Evolutionary conservation across 495 filamentous ascomycete genomes (phyloP).

Genomic region (Xylaria intraflava): DNA sequence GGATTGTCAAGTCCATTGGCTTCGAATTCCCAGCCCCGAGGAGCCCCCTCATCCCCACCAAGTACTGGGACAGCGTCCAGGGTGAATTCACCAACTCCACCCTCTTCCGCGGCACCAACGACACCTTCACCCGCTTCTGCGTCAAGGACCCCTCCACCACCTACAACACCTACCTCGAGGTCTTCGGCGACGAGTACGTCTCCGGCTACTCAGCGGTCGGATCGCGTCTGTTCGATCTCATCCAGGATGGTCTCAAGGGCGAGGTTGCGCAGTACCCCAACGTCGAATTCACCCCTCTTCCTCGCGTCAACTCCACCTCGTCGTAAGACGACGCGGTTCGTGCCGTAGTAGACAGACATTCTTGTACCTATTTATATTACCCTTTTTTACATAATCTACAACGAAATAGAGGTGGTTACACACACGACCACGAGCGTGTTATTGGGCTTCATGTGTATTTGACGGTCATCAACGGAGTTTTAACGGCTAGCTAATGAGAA

Average conservation of each 20-base stretch:
- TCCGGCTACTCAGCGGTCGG: slow-evolving; percentile 1
- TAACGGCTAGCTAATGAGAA: not conserved
- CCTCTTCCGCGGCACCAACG: slow-evolving; percentile 23
- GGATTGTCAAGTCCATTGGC: slow-evolving; percentile 27
- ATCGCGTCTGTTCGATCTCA: slow-evolving; percentile 9
- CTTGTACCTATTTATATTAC: slow-evolving; percentile 10
- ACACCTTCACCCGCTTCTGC: slow-evolving; percentile 22
- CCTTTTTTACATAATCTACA: slow-evolving; percentile 6
- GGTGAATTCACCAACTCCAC: slow-evolving; percentile 32
- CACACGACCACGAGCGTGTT: slow-evolving; percentile 3
- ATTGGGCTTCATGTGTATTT: not conserved
- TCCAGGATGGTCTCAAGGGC: slow-evolving; percentile 11
- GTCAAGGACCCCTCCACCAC: slow-evolving; percentile 19
- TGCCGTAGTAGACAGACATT: slow-evolving; percentile 1
- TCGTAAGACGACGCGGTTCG: not conserved
- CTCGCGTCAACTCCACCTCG: not conserved
- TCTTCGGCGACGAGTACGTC: slow-evolving; percentile 10
- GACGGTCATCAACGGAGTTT: slow-evolving; percentile 1
- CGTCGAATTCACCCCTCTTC: slow-evolving; percentile 7
- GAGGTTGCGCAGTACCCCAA: slow-evolving; percentile 9
- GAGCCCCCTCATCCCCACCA: slow-evolving; percentile 22
- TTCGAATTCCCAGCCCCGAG: slow-evolving; percentile 34
- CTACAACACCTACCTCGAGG: slow-evolving; percentile 12
- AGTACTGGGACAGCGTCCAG: slow-evolving; percentile 30
- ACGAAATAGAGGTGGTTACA: slow-evolving; percentile 8